Evolutionary conservation across 805 yeast species (phyloP).

Genomic region (Phaffomyces antillensis): DNA sequence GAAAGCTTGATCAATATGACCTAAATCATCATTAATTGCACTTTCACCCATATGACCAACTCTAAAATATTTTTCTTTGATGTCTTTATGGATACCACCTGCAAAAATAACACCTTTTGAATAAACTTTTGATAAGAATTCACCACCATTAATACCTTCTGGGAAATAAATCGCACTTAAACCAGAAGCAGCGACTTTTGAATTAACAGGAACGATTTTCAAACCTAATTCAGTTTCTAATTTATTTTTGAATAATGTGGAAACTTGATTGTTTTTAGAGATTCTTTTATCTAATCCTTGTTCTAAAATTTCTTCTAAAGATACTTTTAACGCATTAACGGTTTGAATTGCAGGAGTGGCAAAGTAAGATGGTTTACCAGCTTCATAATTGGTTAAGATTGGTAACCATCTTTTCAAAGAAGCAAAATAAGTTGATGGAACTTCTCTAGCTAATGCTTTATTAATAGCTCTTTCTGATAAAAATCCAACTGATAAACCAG

Average conservation of each 20-base stretch:
- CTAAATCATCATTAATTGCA: conserved; percentile 46
- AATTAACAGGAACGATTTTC: conserved; percentile 52
- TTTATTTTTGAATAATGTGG: conserved; percentile 57
- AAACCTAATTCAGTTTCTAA: conserved; percentile 51
- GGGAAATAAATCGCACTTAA: conserved; percentile 82
- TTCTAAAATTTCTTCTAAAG: conserved; percentile 64
- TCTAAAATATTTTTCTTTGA: conserved; percentile 78
- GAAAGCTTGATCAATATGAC: conserved; percentile 46
- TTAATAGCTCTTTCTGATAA: conserved; percentile 70
- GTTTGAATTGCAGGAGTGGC: conserved; percentile 97
- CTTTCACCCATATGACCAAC: conserved; percentile 95
- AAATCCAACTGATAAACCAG: conserved; percentile 77
- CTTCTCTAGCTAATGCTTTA: conserved; percentile 46
- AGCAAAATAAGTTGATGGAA: conserved; percentile 46
- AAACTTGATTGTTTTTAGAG: conserved; percentile 52
- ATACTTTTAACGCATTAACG: conserved; percentile 69
- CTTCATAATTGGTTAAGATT: conserved; percentile 78
- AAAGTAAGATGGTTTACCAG: conserved; percentile 75
- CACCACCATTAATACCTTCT: conserved; percentile 62
- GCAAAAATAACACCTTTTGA: conserved; percentile 71
- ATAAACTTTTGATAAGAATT: conserved; percentile 48
- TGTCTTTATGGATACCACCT: conserved; percentile 81
- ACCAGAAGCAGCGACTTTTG: conserved; percentile 74
- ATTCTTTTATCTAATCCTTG: conserved; percentile 52
- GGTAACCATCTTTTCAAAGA: conserved; percentile 83